A percentile compares a stretch with the other conserved stretches of the same genome.
Conservation (phyloP, 805 yeast genomes). For the Lachancea lanzarotensis region DNA sequence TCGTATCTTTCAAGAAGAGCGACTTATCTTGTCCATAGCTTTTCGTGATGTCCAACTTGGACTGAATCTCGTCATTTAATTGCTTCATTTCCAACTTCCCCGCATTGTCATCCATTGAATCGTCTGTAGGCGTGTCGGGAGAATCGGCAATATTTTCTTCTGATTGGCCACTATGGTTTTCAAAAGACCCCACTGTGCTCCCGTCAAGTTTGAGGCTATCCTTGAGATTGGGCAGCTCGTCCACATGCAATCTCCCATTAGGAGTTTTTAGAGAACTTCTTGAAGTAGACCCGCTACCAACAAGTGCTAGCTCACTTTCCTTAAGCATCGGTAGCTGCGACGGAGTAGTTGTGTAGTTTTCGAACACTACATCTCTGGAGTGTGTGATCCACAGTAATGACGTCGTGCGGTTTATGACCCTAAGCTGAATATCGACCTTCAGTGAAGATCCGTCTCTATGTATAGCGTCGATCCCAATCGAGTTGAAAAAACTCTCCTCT, state of each 20-base stretch:
- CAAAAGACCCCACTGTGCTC: slow-evolving; percentile 9
- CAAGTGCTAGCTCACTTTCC: slow-evolving; percentile 32
- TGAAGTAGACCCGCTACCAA: slow-evolving; percentile 26
- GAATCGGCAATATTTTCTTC: slow-evolving; percentile 3
- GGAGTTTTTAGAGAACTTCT: slow-evolving; percentile 25
- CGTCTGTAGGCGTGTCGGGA: slow-evolving; percentile 7
- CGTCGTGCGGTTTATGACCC: slow-evolving; percentile 55
- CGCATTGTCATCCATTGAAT: slow-evolving; percentile 2
- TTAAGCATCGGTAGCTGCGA: slow-evolving; percentile 37
- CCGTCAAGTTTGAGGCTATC: slow-evolving; percentile 13
- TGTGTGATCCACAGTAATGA: slow-evolving; percentile 82
- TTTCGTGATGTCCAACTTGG: slow-evolving; percentile 26
- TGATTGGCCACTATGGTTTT: slow-evolving; percentile 2
- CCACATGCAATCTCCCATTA: slow-evolving; percentile 18
- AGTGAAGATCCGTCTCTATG: slow-evolving; percentile 65
- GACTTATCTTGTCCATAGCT: slow-evolving; percentile 29
- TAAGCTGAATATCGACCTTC: slow-evolving; percentile 70
- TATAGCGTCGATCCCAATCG: slow-evolving; percentile 60
- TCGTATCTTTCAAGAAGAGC: slow-evolving; percentile 31
- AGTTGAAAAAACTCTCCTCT: slow-evolving; percentile 49
- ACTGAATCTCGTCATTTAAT: slow-evolving; percentile 15
- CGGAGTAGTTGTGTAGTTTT: slow-evolving; percentile 33
- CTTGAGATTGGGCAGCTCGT: slow-evolving; percentile 7
- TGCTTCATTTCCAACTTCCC: slow-evolving; percentile 1
- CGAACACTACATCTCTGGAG: slow-evolving; percentile 44